These are phyloP conservation scores for Colletotrichum sansevieriae DNA, from an alignment of 2,329 filamentous ascomycete species.

Conservation along the genomic window DNA sequence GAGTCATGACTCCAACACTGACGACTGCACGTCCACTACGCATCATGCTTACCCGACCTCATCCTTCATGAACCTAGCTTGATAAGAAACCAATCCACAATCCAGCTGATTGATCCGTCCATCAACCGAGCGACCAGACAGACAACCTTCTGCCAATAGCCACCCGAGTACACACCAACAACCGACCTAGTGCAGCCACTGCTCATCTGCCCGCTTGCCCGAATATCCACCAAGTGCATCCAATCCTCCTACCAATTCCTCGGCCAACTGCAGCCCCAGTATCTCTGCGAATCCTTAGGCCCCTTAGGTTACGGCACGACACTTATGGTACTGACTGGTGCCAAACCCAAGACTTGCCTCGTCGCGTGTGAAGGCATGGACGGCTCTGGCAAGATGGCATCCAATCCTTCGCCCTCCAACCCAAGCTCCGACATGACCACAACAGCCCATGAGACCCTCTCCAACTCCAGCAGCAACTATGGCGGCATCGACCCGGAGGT, in stretches of 20 bases:
- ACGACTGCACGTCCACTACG: constrained; percentile 18
- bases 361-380: constrained; percentile 16
- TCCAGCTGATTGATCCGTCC: not conserved
- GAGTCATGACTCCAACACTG: constrained; percentile 37
- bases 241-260: not conserved
- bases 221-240: not conserved
- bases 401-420: constrained; percentile 20
- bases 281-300: constrained; percentile 2
- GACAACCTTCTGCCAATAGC: not conserved
- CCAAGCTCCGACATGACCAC: constrained; percentile 8
- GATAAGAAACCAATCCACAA: constrained; percentile 12
- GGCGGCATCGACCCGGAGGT: constrained; percentile 53
- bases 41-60: constrained; percentile 18
- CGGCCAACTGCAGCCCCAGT: not conserved
- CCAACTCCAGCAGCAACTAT: constrained; percentile 45
- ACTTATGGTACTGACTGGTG: not conserved
- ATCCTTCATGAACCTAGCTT: constrained; percentile 22
- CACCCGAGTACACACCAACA: not conserved
- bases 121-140: not conserved
- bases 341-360: not conserved
- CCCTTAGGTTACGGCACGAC: not conserved
- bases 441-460: constrained; percentile 11
- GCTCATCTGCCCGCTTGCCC: not conserved
- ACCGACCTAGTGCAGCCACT: not conserved
- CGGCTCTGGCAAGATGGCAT: constrained; percentile 20